phyloP scores from a whole-genome alignment of 805 yeast genomes.

The Pichia nanzhaoensis region DNA sequence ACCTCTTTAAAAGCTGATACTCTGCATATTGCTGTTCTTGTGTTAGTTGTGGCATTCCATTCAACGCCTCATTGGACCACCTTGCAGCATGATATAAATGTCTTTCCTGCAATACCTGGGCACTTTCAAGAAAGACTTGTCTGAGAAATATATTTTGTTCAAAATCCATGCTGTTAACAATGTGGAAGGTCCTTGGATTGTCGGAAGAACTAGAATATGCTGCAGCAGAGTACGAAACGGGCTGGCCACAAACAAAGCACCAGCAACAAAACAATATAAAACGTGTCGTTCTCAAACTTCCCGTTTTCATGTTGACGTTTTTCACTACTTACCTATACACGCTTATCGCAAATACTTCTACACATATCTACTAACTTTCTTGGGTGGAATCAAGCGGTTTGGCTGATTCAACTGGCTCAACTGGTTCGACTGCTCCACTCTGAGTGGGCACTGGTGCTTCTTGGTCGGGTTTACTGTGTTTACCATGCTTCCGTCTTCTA shows the following conservation, averaged over 20 bases:
- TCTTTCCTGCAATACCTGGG: conserved; percentile 2
- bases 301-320: no score
- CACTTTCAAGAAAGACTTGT: conserved; percentile 6
- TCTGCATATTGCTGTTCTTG: conserved; percentile 11
- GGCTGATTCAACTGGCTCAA: no score
- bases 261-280: background rate
- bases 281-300: background rate
- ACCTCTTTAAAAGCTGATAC: conserved; percentile 7
- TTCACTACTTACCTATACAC: no score
- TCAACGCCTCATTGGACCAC: conserved; percentile 13
- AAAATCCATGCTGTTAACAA: conserved; percentile 7
- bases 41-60: conserved; percentile 10
- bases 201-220: no score
- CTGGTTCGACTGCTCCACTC: no score
- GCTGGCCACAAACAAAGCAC: no score
- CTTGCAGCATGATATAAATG: conserved; percentile 16
- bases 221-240: no score
- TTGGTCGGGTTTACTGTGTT: background rate
- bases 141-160: conserved; percentile 4
- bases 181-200: no score
- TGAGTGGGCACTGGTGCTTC: no score
- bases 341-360: no score
- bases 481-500: conserved; percentile 1
- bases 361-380: no score
- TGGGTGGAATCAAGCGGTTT: no score